Conservation (phyloP, 495 filamentous ascomycete genomes). For the Apiosordaria backusii region DNA sequence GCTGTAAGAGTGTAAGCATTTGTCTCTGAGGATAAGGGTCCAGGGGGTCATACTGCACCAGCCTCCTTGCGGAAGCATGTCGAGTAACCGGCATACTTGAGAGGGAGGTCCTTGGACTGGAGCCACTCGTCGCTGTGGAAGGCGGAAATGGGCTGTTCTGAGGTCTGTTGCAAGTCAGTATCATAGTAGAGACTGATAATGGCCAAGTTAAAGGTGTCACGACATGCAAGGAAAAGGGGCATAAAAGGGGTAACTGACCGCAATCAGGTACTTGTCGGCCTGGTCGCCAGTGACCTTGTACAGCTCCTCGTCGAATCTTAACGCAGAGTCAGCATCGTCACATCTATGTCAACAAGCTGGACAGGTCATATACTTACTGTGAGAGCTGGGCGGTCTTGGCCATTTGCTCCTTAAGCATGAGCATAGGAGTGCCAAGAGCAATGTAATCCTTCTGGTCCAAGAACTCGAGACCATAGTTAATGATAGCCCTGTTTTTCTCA, state of each 20-base stretch:
- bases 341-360: neutral
- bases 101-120: slow-evolving; percentile 74
- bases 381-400: slow-evolving; percentile 98
- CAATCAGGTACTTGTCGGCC: slow-evolving; percentile 91
- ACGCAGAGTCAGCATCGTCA: neutral
- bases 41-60: slow-evolving; percentile 46
- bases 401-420: slow-evolving; percentile 96
- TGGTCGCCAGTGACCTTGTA: slow-evolving; percentile 94
- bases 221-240: neutral
- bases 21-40: neutral
- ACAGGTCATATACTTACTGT: slow-evolving; percentile 45
- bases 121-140: slow-evolving; percentile 95
- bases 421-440: slow-evolving; percentile 88
- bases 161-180: slow-evolving; percentile 50
- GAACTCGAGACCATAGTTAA: slow-evolving; percentile 93
- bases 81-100: slow-evolving; percentile 89
- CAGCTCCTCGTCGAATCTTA: slow-evolving; percentile 82
- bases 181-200: neutral
- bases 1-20: slow-evolving; percentile 32
- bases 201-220: neutral
- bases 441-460: slow-evolving; percentile 72
- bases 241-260: slow-evolving; percentile 32
- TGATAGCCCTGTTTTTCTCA: slow-evolving; percentile 52
- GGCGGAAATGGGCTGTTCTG: slow-evolving; percentile 90
- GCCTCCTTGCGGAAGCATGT: slow-evolving; percentile 96